Conservation (phyloP, 2,329 filamentous ascomycete genomes). For the Shiraia bambusicola region DNA sequence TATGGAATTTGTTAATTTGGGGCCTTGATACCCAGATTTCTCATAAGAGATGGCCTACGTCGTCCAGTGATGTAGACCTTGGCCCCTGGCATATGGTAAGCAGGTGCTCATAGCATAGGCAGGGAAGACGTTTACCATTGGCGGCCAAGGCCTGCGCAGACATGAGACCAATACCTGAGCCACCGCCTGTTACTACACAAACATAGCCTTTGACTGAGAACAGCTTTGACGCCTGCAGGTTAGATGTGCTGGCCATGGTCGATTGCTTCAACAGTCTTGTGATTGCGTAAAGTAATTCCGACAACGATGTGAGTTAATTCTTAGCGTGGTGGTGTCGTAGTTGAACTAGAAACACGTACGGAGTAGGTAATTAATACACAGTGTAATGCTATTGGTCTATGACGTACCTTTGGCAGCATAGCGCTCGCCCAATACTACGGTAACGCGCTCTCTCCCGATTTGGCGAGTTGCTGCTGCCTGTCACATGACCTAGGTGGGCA, state of each 20-base stretch:
- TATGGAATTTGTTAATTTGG: no score
- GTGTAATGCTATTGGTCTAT: slow-evolving; percentile 3
- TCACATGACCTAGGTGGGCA: no score
- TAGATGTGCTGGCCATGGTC: slow-evolving; percentile 48
- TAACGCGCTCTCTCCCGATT: background rate
- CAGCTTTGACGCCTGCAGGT: slow-evolving; percentile 54
- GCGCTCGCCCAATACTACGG: background rate
- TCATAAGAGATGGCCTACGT: slow-evolving; percentile 26
- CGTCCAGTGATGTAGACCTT: slow-evolving; percentile 64
- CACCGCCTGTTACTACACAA: slow-evolving; percentile 59
- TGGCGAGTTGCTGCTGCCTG: background rate
- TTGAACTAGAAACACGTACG: no score
- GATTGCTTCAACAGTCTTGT: background rate
- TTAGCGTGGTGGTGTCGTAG: no score
- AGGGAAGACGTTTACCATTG: slow-evolving; percentile 41
- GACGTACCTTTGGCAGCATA: slow-evolving; percentile 1
- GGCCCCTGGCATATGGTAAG: slow-evolving; percentile 39
- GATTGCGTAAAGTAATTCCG: background rate
- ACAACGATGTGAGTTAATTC: background rate
- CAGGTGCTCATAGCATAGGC: no score
- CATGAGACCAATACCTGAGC: slow-evolving; percentile 67
- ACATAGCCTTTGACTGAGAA: slow-evolving; percentile 59
- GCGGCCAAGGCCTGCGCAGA: slow-evolving; percentile 59
- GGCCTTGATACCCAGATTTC: no score
- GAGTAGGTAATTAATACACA: no score